Conservation (phyloP, 192 early-diverging fungal genomes). For the Obelidium mucronatum region DNA sequence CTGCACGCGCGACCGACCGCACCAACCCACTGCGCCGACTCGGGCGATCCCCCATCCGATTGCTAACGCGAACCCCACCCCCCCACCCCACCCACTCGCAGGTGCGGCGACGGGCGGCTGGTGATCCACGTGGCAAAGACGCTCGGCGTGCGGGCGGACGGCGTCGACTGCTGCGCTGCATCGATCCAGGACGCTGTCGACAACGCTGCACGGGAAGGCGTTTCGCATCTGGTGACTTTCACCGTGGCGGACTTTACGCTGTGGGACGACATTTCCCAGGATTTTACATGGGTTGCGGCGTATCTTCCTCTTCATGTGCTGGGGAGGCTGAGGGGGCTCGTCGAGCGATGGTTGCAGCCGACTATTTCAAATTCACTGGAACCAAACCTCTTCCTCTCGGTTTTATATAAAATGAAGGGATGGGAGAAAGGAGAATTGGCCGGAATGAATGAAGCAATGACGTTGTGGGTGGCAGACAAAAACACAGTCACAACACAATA, state of each 20-base stretch:
- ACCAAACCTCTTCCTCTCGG: slow-evolving; percentile 1
- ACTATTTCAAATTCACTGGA: background rate
- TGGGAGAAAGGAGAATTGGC: background rate
- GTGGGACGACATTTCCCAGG: background rate
- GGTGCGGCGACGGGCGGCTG: slow-evolving; percentile 2
- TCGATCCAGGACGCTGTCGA: background rate
- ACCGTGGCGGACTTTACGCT: background rate
- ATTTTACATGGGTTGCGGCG: slow-evolving; percentile 14
- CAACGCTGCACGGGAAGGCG: background rate
- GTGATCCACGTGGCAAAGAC: slow-evolving; percentile 13
- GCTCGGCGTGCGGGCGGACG: background rate
- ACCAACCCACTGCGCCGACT: too few relatives aligned
- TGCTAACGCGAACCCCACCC: background rate
- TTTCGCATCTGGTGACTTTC: slow-evolving; percentile 3
- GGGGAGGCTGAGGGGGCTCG: background rate
- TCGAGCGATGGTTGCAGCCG: slow-evolving; percentile 3
- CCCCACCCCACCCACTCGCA: background rate
- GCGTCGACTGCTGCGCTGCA: slow-evolving; percentile 2
- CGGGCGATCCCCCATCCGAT: too few relatives aligned
- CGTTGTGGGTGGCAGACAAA: slow-evolving; percentile 20
- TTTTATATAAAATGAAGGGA: slow-evolving; percentile 19
- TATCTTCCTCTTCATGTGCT: background rate
- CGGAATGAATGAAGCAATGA: slow-evolving; percentile 1
- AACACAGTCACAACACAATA: background rate
- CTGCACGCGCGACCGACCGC: too few relatives aligned